Base-by-base conservation (phyloP, 306 rosid genomes). In the Vigna reflexopilosa region DNA sequence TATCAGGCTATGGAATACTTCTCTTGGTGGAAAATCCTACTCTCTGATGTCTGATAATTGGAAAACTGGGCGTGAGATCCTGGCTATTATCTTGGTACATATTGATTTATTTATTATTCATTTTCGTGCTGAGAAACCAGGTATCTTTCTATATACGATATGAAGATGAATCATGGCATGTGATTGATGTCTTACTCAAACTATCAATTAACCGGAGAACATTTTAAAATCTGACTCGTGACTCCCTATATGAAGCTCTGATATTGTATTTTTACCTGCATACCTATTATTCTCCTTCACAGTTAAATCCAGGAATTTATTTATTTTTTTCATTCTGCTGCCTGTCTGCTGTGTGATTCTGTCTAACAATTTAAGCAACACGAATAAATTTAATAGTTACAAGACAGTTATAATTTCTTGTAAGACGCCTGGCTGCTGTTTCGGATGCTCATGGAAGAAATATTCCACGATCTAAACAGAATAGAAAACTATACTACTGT, bases 261-360 rank as follows among this genome's bases (percentile, higher is more conserved):
- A 54, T 48, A 16, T 77, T 69, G 20, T 59, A n/a, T 20, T 45
- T 47, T 65, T 63, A 56, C 22, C 28, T 28, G 42, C 47, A 49
- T 32, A 67, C 55, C 51, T 48, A 69, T 58, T 38, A 61, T 49
- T 79, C 78, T 70, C 58, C 65, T 63, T 63, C 51, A 64, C 48
- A 66, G 45, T 45, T 19, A 55, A 32, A 82, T 77, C 28, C 17
- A 62, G 64, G 49, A 77, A 6, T 38, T 20, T 16, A 19, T 75
- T 32, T 77, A 22, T 77, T 36, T 6, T 28, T 30, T 24, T 26
- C 32, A 49, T 69, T 61, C 9, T 22, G 58, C 75, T 9, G n/a
- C 62, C 4, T 75, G 66, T 67, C 80, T 51, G 13, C 42, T 83
- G 52, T 40, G 40, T 73, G 63, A 68, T 74, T 59, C 36, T 58